Evolutionary conservation across 2,329 filamentous ascomycete genomes (phyloP).

Genomic region (Neonectria magnoliae): DNA sequence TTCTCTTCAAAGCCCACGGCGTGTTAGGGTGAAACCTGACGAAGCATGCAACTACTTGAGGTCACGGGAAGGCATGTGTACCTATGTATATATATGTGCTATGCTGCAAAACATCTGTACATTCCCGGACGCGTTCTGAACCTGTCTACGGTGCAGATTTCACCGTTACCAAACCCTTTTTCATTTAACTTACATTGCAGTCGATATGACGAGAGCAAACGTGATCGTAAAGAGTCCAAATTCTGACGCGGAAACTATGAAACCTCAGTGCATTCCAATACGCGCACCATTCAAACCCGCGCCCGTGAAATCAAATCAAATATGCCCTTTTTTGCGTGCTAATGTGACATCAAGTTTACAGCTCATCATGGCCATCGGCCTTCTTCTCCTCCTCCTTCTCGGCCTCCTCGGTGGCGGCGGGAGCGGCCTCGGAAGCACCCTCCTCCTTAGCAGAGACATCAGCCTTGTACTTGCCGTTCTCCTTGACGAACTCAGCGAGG

Average conservation of each 20-base stretch:
- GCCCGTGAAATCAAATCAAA: slow-evolving; percentile 50
- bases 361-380: slow-evolving; percentile 74
- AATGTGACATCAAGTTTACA: slow-evolving; percentile 65
- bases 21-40: slow-evolving; percentile 26
- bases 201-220: slow-evolving; percentile 20
- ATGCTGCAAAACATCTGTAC: slow-evolving; percentile 26
- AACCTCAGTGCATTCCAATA: slow-evolving; percentile 38
- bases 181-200: background rate
- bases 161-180: background rate
- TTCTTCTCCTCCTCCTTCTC: slow-evolving; percentile 60
- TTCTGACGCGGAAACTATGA: slow-evolving; percentile 42
- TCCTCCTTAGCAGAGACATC: slow-evolving; percentile 69
- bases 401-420: slow-evolving; percentile 63
- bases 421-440: slow-evolving; percentile 64
- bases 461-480: slow-evolving; percentile 91
- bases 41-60: slow-evolving; percentile 11
- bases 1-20: slow-evolving; percentile 16
- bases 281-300: slow-evolving; percentile 45
- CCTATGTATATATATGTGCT: slow-evolving; percentile 22
- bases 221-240: slow-evolving; percentile 40
- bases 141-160: background rate
- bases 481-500: slow-evolving; percentile 89
- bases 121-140: slow-evolving; percentile 8
- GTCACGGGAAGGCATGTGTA: slow-evolving; percentile 21
- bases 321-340: slow-evolving; percentile 44